Base-by-base conservation (phyloP, 768 basidiomycete species). In the Xerocomellus dryophilus region DNA sequence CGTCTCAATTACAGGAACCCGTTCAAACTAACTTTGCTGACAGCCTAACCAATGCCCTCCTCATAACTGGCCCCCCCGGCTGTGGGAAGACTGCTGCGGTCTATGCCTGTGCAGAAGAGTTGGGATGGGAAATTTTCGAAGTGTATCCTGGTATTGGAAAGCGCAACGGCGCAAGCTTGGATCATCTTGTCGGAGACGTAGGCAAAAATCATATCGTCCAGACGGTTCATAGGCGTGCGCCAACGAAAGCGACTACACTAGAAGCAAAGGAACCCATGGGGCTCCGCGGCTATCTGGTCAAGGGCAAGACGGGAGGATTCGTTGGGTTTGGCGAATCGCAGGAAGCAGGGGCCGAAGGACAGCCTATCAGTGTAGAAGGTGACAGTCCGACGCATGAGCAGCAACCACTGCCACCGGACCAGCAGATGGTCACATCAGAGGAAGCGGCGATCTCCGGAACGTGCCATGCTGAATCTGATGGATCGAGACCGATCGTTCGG, bases 71-170 rank as follows among this genome's bases (percentile, higher is more conserved):
- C 1, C 93, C 93, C 1, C 72, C 80, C 31, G 96, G 95, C 11
- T 78, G 78, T 49, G 97, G 97, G 31, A 99, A 99, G 74, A 95
- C 93, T 6, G 86, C 92, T 2, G 81, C 92, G 20, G 88, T 97
- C 2, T 94, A 97, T 71, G 94, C 96, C 0, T 95, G 93, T 65
- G 93, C 94, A 5, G 83, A 85, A 50, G 96, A 99, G 71, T 77
- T 99, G 32, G 92, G 86, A 14, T 99, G 92, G 91, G 91, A 95
- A 46, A 84, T 98, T 12, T 97, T 98, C 64, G 97, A 99, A 69
- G 93, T 98, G 12, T 89, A 94, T 72, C 91, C 97, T 23, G 97
- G 97, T 3, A 85, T 95, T 47, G 94, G 94, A n/a, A 89, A 82
- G 64, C 82, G 97, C 34, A 89, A 83, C 55, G 90, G 89, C 7